phyloP scores from a whole-genome alignment of 768 basidiomycete genomes.

The Phlebiopsis gigantea region DNA sequence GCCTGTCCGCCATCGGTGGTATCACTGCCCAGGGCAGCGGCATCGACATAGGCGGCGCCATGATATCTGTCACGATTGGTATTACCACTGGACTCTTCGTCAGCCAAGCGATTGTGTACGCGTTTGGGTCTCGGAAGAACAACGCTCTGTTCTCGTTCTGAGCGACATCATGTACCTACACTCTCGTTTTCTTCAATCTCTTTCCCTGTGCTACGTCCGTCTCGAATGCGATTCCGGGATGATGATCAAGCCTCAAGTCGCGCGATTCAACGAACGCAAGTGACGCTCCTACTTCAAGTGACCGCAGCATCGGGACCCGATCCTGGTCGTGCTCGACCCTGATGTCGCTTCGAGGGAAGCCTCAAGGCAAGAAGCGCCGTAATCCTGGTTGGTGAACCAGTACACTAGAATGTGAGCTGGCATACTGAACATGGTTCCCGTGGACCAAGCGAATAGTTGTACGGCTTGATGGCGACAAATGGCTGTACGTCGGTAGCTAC shows the following conservation, averaged over 20 bases:
- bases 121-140: constrained; percentile 76
- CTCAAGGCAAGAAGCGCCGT: too few species aligned
- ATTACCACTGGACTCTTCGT: constrained; percentile 86
- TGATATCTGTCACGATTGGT: constrained; percentile 86
- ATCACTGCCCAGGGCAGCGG: constrained; percentile 74
- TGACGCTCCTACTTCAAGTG: too few species aligned
- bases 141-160: constrained; percentile 81
- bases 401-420: too few species aligned
- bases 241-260: too few species aligned
- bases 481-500: constrained; percentile 14
- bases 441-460: constrained; percentile 15
- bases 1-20: constrained; percentile 81
- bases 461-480: neutral
- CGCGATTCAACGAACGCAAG: too few species aligned
- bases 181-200: neutral
- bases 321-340: too few species aligned
- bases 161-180: constrained; percentile 7
- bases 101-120: constrained; percentile 80
- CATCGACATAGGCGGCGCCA: constrained; percentile 79
- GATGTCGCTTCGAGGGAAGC: too few species aligned
- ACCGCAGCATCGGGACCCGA: too few species aligned
- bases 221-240: too few species aligned
- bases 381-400: too few species aligned
- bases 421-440: too few species aligned
- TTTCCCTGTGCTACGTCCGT: too few species aligned